Conservation (phyloP, 75 land plant genomes). For the Chamaecyparis obtusa region DNA sequence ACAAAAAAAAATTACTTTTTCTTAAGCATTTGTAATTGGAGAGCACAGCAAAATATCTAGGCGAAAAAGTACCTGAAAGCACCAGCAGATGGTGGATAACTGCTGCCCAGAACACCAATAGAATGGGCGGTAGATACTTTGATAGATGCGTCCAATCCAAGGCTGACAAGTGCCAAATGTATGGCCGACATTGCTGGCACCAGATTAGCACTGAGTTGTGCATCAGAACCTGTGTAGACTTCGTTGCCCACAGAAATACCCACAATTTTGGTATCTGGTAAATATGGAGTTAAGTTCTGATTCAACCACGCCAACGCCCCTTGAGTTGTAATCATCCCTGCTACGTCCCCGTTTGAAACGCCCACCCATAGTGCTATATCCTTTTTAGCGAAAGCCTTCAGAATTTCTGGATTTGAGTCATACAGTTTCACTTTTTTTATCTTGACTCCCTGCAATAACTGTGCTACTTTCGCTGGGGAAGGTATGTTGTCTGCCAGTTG, state of each 20-base stretch:
- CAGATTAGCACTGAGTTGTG: constrained; percentile 33
- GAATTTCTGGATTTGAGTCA: constrained; percentile 61
- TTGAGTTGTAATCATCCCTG: constrained; percentile 25
- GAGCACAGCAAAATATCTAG: not conserved
- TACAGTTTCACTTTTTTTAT: constrained; percentile 63
- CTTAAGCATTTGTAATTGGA: not conserved
- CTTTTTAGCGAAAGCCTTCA: constrained; percentile 60
- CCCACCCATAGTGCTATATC: constrained; percentile 49
- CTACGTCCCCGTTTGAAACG: constrained; percentile 41
- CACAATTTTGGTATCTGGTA: constrained; percentile 50
- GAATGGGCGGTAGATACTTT: constrained; percentile 57
- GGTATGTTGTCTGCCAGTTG: constrained; percentile 75
- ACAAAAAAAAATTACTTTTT: too few relatives aligned
- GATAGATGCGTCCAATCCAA: constrained; percentile 40
- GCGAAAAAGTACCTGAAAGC: constrained; percentile 17
- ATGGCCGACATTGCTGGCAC: constrained; percentile 71
- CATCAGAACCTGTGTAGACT: constrained; percentile 44
- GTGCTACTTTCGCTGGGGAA: constrained; percentile 38
- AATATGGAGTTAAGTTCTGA: constrained; percentile 47
- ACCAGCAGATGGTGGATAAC: constrained; percentile 73
- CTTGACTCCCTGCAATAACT: constrained; percentile 37
- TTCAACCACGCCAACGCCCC: constrained; percentile 61
- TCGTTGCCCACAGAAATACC: constrained; percentile 82
- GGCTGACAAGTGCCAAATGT: constrained; percentile 39
- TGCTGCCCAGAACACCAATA: constrained; percentile 38